Evolutionary conservation across 1,139 yeast species (phyloP).

Genomic region (Diutina sp.): DNA sequence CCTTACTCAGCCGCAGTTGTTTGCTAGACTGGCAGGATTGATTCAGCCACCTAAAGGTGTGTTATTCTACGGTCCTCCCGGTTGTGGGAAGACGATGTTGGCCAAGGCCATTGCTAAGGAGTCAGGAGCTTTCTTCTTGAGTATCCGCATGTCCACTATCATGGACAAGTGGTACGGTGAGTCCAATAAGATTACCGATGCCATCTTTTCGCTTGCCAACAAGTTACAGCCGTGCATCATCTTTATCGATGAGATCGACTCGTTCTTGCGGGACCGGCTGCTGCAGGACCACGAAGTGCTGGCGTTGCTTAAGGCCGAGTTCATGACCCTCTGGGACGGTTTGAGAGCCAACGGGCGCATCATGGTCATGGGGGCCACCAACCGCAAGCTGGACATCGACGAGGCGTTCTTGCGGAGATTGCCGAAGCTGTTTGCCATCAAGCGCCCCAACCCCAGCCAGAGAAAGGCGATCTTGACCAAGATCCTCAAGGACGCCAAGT

Average conservation of each 20-base stretch:
- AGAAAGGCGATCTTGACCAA: conserved; percentile 58
- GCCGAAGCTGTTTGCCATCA: conserved; percentile 81
- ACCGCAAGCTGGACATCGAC: conserved; percentile 85
- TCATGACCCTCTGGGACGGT: conserved; percentile 98
- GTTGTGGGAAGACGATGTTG: conserved; percentile 95
- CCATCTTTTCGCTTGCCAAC: conserved; percentile 79
- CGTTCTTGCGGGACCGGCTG: conserved; percentile 79
- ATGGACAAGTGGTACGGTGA: conserved; percentile 99
- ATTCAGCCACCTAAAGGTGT: conserved; percentile 93
- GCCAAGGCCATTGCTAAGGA: conserved; percentile 93
- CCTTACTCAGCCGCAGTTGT: conserved; percentile 58
- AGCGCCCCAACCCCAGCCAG: conserved; percentile 59
- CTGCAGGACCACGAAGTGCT: conserved; percentile 92
- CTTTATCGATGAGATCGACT: conserved; percentile 93
- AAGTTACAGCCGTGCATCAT: conserved; percentile 91
- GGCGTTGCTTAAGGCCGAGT: conserved; percentile 89
- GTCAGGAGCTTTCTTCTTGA: conserved; percentile 84
- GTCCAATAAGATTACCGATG: conserved; percentile 87
- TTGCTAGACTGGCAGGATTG: conserved; percentile 48
- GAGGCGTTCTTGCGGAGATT: conserved; percentile 83
- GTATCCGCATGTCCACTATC: conserved; percentile 84
- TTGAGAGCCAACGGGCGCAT: conserved; percentile 65
- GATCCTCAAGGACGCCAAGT: conserved; percentile 48
- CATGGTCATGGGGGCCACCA: conserved; percentile 89
- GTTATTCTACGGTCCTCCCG: conserved; percentile 89